These are phyloP conservation scores for Xylaria grammica DNA, from an alignment of 495 filamentous ascomycete species.

Conservation along the genomic window DNA sequence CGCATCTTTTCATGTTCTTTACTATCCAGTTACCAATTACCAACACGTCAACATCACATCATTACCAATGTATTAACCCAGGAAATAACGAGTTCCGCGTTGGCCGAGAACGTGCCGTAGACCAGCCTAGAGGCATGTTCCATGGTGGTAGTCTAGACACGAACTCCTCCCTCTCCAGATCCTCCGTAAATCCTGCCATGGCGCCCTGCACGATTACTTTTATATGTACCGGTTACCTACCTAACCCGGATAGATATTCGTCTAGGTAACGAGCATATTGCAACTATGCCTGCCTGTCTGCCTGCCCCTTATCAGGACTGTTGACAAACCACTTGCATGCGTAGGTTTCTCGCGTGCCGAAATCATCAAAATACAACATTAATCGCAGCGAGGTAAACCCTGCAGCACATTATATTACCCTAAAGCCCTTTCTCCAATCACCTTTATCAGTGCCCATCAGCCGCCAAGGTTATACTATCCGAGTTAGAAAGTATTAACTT, in stretches of 20 bases:
- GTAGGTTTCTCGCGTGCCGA: not conserved
- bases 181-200: constrained; percentile 8
- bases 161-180: not conserved
- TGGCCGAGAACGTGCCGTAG: constrained; percentile 1
- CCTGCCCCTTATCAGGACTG: not conserved
- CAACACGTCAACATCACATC: not conserved
- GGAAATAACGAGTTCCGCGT: not conserved
- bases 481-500: not conserved
- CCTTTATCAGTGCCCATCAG: not conserved
- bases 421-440: too few relatives aligned
- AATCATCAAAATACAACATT: not conserved
- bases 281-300: not conserved
- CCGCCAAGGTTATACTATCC: not conserved
- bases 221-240: constrained; percentile 3
- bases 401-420: not conserved
- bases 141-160: not conserved
- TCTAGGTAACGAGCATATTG: not conserved
- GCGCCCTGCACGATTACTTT: constrained; percentile 7
- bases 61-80: not conserved
- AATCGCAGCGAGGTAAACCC: not conserved
- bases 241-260: not conserved
- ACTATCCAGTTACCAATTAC: not conserved
- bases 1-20: not conserved
- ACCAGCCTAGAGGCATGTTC: not conserved
- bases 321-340: not conserved